Evolutionary conservation across 495 filamentous ascomycete species (phyloP).

Genomic region (Xylaria curta): DNA sequence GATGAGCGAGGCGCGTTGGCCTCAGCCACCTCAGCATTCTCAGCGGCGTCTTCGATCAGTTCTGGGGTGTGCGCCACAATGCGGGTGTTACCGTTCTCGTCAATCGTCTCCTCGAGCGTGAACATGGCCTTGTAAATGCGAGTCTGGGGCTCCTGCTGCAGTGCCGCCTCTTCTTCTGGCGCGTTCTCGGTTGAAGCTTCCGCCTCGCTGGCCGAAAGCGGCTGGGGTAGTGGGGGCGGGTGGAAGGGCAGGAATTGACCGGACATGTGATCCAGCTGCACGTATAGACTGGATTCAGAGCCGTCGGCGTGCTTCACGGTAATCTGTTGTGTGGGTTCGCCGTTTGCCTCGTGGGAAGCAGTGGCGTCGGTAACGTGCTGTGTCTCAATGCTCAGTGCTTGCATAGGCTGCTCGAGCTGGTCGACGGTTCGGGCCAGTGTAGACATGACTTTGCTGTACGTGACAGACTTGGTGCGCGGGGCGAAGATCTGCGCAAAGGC

Average conservation of each 20-base stretch:
- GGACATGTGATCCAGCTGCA: constrained; percentile 55
- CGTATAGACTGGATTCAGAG: constrained; percentile 49
- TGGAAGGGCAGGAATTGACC: constrained; percentile 75
- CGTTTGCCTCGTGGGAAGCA: constrained; percentile 33
- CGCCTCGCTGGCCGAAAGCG: constrained; percentile 52
- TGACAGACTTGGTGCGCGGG: constrained; percentile 56
- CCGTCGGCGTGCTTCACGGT: constrained; percentile 60
- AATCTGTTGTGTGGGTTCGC: constrained; percentile 44
- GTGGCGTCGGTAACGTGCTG: constrained; percentile 38
- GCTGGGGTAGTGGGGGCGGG: constrained; percentile 75
- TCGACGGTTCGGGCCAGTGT: constrained; percentile 77
- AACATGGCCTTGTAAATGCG: constrained; percentile 79
- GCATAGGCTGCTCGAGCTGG: constrained; percentile 68
- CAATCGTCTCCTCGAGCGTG: constrained; percentile 78
- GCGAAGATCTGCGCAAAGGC: constrained; percentile 84
- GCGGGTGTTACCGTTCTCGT: constrained; percentile 69
- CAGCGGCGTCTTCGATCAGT: constrained; percentile 50
- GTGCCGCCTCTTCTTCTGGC: constrained; percentile 39
- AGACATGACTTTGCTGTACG: constrained; percentile 72
- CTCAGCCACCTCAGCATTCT: neutral
- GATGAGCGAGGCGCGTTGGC: constrained; percentile 39
- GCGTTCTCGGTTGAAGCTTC: constrained; percentile 33
- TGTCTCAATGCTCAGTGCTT: constrained; percentile 40
- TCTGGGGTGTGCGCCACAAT: constrained; percentile 59
- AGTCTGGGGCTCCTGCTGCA: constrained; percentile 50